phyloP scores from a whole-genome alignment of 2,329 filamentous ascomycete species.

The Malbranchea zuffiana region DNA sequence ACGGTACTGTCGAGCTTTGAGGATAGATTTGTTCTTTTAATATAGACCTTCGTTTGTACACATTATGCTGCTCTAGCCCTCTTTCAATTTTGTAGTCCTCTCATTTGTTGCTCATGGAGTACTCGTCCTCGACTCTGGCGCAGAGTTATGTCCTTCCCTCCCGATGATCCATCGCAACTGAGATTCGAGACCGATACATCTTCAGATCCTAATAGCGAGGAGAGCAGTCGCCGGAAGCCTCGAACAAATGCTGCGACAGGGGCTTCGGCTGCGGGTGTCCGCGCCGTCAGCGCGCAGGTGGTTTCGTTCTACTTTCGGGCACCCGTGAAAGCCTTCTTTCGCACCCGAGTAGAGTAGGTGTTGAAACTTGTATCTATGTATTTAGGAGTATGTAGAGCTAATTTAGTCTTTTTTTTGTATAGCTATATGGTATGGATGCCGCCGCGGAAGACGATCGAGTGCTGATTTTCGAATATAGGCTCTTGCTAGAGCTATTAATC shows the following conservation, averaged over 20 bases:
- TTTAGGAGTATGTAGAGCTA: constrained; percentile 3
- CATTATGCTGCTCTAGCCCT: too few relatives aligned
- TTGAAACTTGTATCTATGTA: neutral
- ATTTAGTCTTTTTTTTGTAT: constrained; percentile 13
- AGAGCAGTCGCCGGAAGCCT: constrained; percentile 31
- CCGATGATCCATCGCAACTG: constrained; percentile 9
- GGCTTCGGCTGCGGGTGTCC: constrained; percentile 73
- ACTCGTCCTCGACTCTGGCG: constrained; percentile 3
- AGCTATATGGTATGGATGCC: constrained; percentile 43
- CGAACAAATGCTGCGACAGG: constrained; percentile 55
- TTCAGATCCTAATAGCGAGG: constrained; percentile 16
- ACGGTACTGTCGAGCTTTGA: too few relatives aligned
- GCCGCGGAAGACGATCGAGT: neutral
- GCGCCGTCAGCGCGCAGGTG: constrained; percentile 70
- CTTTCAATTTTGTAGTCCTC: too few relatives aligned
- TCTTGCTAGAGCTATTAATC: constrained; percentile 53
- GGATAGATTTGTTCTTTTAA: too few relatives aligned
- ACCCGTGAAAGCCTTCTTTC: constrained; percentile 85
- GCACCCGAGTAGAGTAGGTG: constrained; percentile 74
- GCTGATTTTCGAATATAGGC: constrained; percentile 32
- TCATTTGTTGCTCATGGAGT: constrained; percentile 15
- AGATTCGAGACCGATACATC: constrained; percentile 6
- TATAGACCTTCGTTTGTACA: too few relatives aligned
- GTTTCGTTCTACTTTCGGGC: constrained; percentile 87
- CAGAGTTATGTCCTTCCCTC: constrained; percentile 13